Evolutionary conservation across 2,329 filamentous ascomycete genomes (phyloP), one percentile per base, ranked within the genome.

Genomic region (Neurospora sp.): DNA sequence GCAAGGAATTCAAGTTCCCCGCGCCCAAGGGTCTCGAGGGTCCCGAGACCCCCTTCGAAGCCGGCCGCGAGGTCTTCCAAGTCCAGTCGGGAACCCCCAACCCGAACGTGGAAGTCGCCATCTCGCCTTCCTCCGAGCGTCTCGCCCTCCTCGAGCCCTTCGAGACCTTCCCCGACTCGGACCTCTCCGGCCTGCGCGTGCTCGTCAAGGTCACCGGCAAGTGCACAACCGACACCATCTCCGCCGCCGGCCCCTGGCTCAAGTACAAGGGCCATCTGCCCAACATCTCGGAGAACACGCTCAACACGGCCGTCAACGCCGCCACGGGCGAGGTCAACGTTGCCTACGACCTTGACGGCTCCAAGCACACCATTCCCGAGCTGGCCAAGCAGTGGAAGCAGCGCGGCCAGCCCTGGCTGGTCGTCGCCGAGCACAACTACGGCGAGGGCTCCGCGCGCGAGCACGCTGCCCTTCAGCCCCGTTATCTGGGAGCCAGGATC

Each of bases 221-320:
- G 83, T 99, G 96, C 86, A 99, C 96, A 70, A 99, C 96, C 62
- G 96, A 99, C 82, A 98, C 96, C 76, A 99, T 99, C 81, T 98
- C 93, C 73, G 96, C 96, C 91, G 94, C 93, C 75, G 93, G 94
- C 73, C 93, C 94, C 72, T 97, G 94, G 94, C 88, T 99, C 75
- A 98, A 98, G 83, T 99, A 98, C 88, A 98, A 98, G 86, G 96
- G 96, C 73, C 96, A 99, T 81, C 88, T 99, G 73, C 93, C 96
- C 80, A 99, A 99, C 85, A 99, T 99, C 80, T 92, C 90, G 75
- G 93, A 93, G 78, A 99, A 99, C 87, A 99, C 96, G 2, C 88
- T 99, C 74, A 97, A 97, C 82, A 96, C 93, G 69, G 96, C 96
- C 71, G 86, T 94, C 78, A 97, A 97, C 81, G 93, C 92, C 62